phyloP scores from a whole-genome alignment of 768 basidiomycete genomes.

The Leccinum incarnatum region DNA sequence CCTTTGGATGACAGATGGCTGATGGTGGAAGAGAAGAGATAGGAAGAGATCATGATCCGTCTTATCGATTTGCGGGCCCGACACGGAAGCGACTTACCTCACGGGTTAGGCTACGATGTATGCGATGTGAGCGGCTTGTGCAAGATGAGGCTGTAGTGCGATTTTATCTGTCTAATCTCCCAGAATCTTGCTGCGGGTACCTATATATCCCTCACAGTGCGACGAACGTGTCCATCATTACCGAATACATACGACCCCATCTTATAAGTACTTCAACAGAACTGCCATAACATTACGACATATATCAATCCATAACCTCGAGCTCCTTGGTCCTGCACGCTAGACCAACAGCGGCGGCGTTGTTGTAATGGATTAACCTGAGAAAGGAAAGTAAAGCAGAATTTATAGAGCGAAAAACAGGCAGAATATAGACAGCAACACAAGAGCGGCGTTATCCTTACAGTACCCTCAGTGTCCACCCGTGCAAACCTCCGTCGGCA shows the following conservation, averaged over 20 bases:
- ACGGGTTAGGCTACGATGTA: slow-evolving; percentile 6
- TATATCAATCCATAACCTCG: slow-evolving; percentile 18
- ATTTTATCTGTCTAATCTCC: slow-evolving; percentile 12
- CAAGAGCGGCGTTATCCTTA: slow-evolving; percentile 36
- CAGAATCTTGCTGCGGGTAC: background rate
- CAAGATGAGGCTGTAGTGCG: background rate
- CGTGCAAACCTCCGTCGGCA: slow-evolving; percentile 64
- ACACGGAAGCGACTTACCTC: slow-evolving; percentile 20
- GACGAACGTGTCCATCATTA: slow-evolving; percentile 30
- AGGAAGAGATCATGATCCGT: slow-evolving; percentile 6
- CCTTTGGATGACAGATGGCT: slow-evolving; percentile 11
- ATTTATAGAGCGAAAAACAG: slow-evolving; percentile 29
- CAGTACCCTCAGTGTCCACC: slow-evolving; percentile 80
- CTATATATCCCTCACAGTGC: slow-evolving; percentile 1
- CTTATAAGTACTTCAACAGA: slow-evolving; percentile 6
- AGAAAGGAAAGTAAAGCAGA: slow-evolving; percentile 17
- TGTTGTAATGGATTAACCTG: slow-evolving; percentile 3
- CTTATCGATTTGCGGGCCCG: slow-evolving; percentile 18
- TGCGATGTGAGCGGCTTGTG: slow-evolving; percentile 9
- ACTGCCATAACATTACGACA: slow-evolving; percentile 25
- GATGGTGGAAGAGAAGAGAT: slow-evolving; percentile 16
- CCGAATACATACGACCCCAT: background rate
- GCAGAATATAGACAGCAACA: slow-evolving; percentile 24
- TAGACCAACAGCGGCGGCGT: slow-evolving; percentile 10
- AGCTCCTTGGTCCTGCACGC: slow-evolving; percentile 9